These are phyloP conservation scores for Aspergillus sp. DNA, from an alignment of 2,329 filamentous ascomycete genomes.

Conservation along the genomic window DNA sequence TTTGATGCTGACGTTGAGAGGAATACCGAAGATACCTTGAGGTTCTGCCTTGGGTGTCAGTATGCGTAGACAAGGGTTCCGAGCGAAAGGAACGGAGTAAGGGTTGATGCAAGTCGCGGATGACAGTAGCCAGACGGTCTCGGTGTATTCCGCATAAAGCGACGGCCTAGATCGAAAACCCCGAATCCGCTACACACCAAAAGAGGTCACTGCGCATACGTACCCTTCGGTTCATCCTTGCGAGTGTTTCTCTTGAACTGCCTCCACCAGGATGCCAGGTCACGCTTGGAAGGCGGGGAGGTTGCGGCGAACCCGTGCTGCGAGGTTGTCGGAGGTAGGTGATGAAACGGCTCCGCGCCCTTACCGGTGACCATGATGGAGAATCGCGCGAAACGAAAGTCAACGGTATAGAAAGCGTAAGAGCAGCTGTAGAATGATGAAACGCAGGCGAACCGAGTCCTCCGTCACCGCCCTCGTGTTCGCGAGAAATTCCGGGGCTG, in stretches of 20 bases:
- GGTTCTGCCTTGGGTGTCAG: constrained; percentile 33
- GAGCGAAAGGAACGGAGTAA: background rate
- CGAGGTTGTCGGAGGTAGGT: constrained; percentile 27
- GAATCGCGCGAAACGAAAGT: constrained; percentile 2
- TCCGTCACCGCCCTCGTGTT: constrained; percentile 34
- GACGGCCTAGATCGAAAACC: background rate
- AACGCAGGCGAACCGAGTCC: constrained; percentile 7
- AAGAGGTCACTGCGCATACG: constrained; percentile 3
- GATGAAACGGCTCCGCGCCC: constrained; percentile 34
- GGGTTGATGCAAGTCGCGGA: background rate
- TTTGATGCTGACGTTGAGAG: constrained; percentile 88
- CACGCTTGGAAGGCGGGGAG: constrained; percentile 79
- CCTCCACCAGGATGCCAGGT: constrained; percentile 96
- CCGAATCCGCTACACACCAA: background rate
- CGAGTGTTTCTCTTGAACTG: constrained; percentile 75
- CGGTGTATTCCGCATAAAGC: background rate
- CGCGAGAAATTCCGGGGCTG: constrained; percentile 32
- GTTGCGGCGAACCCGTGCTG: constrained; percentile 51
- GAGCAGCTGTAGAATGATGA: constrained; percentile 1
- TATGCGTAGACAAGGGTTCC: background rate
- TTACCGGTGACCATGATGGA: constrained; percentile 39
- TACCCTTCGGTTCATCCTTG: constrained; percentile 62
- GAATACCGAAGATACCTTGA: constrained; percentile 89
- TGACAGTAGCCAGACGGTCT: background rate
- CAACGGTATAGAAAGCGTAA: constrained; percentile 13